These are phyloP conservation scores for Pseudopediastrum boryanum DNA, from an alignment of 139 green algal species.

Conservation along the genomic window DNA sequence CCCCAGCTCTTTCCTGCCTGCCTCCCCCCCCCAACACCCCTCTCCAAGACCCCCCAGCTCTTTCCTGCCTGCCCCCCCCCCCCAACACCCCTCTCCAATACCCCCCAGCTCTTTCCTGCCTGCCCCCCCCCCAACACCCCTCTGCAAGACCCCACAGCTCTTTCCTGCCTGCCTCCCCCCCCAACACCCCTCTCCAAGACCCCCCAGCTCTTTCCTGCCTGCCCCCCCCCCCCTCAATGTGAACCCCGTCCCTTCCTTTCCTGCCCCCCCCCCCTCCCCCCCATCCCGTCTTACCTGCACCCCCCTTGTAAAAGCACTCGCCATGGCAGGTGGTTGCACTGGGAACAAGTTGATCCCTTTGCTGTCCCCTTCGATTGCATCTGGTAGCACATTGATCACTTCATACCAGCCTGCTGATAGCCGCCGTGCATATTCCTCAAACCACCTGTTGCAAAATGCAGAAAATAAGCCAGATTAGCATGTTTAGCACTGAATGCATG, in stretches of 20 bases:
- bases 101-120: background rate
- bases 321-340: background rate
- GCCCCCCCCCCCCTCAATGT: background rate
- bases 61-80: too few relatives aligned
- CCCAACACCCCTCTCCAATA: too few relatives aligned
- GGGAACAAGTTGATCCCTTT: slow-evolving; percentile 29
- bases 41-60: too few relatives aligned
- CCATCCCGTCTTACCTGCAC: slow-evolving; percentile 19
- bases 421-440: slow-evolving; percentile 34
- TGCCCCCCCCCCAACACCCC: too few relatives aligned
- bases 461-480: background rate
- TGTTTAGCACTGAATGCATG: too few relatives aligned
- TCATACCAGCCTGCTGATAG: slow-evolving; percentile 17
- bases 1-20: too few relatives aligned
- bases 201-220: background rate
- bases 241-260: background rate
- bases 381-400: background rate
- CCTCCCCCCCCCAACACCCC: too few relatives aligned
- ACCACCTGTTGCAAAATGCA: slow-evolving; percentile 20
- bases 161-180: background rate
- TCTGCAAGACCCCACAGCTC: background rate
- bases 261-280: background rate
- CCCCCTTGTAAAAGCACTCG: slow-evolving; percentile 29
- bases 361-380: background rate
- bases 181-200: too few relatives aligned